phyloP scores from a whole-genome alignment of 345 rosid species.

The Populus nigra region DNA sequence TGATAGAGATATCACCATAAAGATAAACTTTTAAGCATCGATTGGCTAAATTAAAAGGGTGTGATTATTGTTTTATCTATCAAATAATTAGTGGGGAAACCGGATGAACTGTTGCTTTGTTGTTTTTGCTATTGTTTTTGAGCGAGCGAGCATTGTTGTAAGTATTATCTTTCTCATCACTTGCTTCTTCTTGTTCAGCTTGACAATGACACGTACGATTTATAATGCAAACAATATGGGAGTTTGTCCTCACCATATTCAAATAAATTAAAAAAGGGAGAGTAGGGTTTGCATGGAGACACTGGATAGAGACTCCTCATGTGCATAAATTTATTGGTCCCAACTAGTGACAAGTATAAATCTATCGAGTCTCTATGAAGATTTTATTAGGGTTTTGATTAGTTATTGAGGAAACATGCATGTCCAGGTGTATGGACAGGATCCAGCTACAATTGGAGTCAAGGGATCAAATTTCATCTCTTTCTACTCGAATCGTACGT shows the following conservation, averaged over 20 bases:
- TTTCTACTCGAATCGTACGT: background rate
- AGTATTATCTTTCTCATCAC: constrained; percentile 17
- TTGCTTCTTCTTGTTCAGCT: constrained; percentile 7
- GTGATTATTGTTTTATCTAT: background rate
- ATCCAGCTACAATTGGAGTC: background rate
- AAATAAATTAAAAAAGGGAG: background rate
- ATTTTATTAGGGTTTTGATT: background rate
- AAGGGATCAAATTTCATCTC: background rate
- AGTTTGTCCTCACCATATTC: constrained; percentile 20
- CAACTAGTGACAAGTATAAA: constrained; percentile 11
- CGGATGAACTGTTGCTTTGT: constrained; percentile 15
- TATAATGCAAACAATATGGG: constrained; percentile 20
- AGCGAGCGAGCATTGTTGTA: constrained; percentile 2
- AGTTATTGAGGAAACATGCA: background rate
- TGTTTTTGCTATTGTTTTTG: constrained; percentile 20
- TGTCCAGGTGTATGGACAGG: too few relatives aligned
- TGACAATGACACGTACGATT: constrained; percentile 28
- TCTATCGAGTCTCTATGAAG: constrained; percentile 19
- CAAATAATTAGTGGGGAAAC: background rate
- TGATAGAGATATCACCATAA: background rate
- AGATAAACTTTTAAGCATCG: constrained; percentile 11
- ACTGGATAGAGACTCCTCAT: constrained; percentile 24
- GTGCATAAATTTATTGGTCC: constrained; percentile 18
- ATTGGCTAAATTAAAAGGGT: constrained; percentile 8
- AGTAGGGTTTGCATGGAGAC: constrained; percentile 10